phyloP scores from a whole-genome alignment of 805 yeast genomes.

The Lipomyces lipofer region DNA sequence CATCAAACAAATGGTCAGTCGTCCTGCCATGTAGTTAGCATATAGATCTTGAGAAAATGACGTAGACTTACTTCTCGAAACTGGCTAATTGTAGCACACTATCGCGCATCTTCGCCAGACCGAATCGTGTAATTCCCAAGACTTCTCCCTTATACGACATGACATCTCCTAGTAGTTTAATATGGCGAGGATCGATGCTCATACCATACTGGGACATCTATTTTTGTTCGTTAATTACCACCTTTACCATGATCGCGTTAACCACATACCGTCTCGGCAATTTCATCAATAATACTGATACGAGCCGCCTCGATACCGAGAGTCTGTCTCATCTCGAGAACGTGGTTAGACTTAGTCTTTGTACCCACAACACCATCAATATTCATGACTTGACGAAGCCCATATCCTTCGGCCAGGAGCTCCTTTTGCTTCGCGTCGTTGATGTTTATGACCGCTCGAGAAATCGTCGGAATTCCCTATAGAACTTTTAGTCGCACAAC shows the following conservation, averaged over 20 bases:
- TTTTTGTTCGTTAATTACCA: too few relatives aligned
- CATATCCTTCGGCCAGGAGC: constrained; percentile 95
- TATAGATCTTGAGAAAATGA: background rate
- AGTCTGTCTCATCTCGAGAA: constrained; percentile 82
- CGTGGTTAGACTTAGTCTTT: constrained; percentile 86
- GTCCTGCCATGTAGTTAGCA: constrained; percentile 45
- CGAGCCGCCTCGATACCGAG: constrained; percentile 98
- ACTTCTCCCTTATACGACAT: constrained; percentile 99
- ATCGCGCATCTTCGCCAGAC: constrained; percentile 97
- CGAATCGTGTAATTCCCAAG: constrained; percentile 96
- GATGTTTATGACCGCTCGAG: constrained; percentile 95
- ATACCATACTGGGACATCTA: constrained; percentile 96
- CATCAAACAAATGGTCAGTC: constrained; percentile 96
- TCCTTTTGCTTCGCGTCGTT: constrained; percentile 81
- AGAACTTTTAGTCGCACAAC: too few relatives aligned
- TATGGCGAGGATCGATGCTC: constrained; percentile 99
- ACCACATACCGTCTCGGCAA: constrained; percentile 70
- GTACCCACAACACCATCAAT: constrained; percentile 95
- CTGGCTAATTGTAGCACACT: constrained; percentile 95
- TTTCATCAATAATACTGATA: constrained; percentile 86
- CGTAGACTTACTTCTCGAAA: constrained; percentile 63
- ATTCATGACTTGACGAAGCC: constrained; percentile 91
- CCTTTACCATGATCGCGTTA: too few relatives aligned
- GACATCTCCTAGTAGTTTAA: constrained; percentile 94
- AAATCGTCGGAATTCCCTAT: constrained; percentile 82